A percentile compares a stretch with the other conserved stretches of the same genome.
Conservation (phyloP, 2,329 filamentous ascomycete species). For the Aurifilum marmelostoma region DNA sequence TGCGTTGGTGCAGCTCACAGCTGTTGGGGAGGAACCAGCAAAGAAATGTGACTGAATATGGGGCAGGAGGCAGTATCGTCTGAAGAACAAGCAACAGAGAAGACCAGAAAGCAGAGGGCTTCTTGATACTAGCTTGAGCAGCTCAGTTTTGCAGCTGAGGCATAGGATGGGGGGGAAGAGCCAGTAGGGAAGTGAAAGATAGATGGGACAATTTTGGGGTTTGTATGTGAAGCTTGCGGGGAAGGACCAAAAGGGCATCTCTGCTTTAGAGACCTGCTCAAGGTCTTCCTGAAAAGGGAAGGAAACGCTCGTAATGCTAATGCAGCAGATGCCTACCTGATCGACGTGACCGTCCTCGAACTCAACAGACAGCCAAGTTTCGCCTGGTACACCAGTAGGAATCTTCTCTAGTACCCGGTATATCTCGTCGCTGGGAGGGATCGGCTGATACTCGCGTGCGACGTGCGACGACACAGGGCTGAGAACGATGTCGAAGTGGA, state of each 20-base stretch:
- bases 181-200: not conserved
- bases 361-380: slow-evolving; percentile 43
- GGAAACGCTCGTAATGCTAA: not conserved
- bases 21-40: not conserved
- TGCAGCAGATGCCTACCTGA: slow-evolving; percentile 43
- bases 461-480: slow-evolving; percentile 34
- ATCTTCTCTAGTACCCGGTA: slow-evolving; percentile 42
- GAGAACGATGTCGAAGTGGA: slow-evolving; percentile 38
- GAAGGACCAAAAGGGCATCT: not conserved
- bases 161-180: too few species aligned
- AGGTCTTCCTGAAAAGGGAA: not conserved
- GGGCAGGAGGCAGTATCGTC: not conserved
- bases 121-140: too few species aligned
- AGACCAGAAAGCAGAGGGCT: not conserved
- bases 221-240: not conserved
- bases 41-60: not conserved
- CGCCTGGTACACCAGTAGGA: slow-evolving; percentile 32
- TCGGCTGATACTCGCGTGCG: slow-evolving; percentile 30
- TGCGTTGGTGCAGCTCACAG: not conserved
- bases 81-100: not conserved
- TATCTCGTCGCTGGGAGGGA: slow-evolving; percentile 42
- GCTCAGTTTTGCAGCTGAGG: not conserved
- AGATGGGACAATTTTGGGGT: not conserved
- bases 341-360: slow-evolving; percentile 52
- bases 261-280: not conserved